These are phyloP conservation scores for Lepiota venenata DNA, from an alignment of 768 basidiomycete species.

Conservation along the genomic window DNA sequence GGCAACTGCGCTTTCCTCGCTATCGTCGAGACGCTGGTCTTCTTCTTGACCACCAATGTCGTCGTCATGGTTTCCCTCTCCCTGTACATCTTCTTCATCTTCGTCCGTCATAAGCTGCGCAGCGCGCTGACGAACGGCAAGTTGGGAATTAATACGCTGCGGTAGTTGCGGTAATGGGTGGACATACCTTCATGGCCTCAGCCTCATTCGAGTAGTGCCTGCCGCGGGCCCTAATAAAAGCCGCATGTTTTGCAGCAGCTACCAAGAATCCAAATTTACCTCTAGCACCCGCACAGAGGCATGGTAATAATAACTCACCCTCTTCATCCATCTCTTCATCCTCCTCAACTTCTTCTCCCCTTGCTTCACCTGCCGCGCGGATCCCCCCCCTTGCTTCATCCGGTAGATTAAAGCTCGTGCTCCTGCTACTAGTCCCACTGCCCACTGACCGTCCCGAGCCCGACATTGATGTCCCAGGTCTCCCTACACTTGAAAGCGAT, in stretches of 20 bases:
- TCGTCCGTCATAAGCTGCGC: constrained; percentile 61
- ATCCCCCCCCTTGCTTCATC: constrained; percentile 64
- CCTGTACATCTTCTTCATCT: constrained; percentile 41
- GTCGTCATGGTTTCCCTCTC: constrained; percentile 19
- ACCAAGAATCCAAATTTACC: constrained; percentile 2
- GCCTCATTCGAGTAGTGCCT: constrained; percentile 90
- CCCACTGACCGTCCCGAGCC: constrained; percentile 48
- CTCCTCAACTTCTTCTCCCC: constrained; percentile 67
- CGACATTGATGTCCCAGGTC: constrained; percentile 39
- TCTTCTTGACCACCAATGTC: constrained; percentile 22
- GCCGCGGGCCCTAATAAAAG: constrained; percentile 75
- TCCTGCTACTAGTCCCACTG: constrained; percentile 67
- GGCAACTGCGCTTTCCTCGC: background rate
- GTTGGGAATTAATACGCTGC: constrained; percentile 5
- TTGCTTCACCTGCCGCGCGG: constrained; percentile 49
- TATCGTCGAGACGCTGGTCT: background rate
- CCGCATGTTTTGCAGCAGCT: constrained; percentile 84
- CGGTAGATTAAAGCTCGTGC: constrained; percentile 82
- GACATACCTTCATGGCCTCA: constrained; percentile 82
- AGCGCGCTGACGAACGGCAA: constrained; percentile 46
- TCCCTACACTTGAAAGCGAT: constrained; percentile 62
- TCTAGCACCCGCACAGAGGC: background rate
- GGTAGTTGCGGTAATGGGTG: background rate
- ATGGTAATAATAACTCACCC: constrained; percentile 41
- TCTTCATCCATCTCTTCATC: constrained; percentile 90